A percentile compares a stretch with the other conserved stretches of the same genome.
These are phyloP conservation scores for Linnemannia schmuckeri DNA, from an alignment of 192 early-diverging fungal species.

Conservation along the genomic window DNA sequence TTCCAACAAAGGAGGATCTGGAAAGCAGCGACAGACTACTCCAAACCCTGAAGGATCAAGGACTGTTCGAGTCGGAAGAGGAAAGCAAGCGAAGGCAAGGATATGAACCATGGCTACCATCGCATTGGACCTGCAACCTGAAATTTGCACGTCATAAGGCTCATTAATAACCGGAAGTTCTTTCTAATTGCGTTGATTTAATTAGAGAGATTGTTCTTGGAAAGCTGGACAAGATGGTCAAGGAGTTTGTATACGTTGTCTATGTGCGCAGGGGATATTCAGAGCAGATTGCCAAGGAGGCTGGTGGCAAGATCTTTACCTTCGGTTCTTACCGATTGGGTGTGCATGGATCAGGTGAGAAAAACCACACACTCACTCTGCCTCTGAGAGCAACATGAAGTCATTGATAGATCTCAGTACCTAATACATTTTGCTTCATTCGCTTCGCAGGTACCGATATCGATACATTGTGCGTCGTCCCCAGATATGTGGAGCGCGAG, in stretches of 20 bases:
- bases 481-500: slow-evolving; percentile 88
- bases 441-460: slow-evolving; percentile 90
- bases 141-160: not conserved
- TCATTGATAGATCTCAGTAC: not conserved
- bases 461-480: slow-evolving; percentile 97
- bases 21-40: slow-evolving; percentile 79
- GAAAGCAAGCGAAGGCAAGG: slow-evolving; percentile 85
- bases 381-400: not conserved
- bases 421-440: not conserved
- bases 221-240: slow-evolving; percentile 88
- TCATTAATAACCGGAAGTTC: not conserved
- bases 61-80: slow-evolving; percentile 90
- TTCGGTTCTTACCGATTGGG: slow-evolving; percentile 97
- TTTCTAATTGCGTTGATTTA: not conserved
- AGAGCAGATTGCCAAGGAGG: slow-evolving; percentile 86
- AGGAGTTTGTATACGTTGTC: slow-evolving; percentile 92
- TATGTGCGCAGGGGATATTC: slow-evolving; percentile 80
- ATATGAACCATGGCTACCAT: not conserved
- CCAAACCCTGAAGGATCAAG: slow-evolving; percentile 76
- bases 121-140: not conserved
- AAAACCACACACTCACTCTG: not conserved
- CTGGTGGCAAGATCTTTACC: slow-evolving; percentile 96
- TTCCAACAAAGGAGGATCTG: slow-evolving; percentile 76
- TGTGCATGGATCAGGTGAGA: slow-evolving; percentile 89
- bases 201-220: slow-evolving; percentile 88